Base-by-base conservation (phyloP, 371 early-diverging fungal species). In the Zopfochytrium polystomum region DNA sequence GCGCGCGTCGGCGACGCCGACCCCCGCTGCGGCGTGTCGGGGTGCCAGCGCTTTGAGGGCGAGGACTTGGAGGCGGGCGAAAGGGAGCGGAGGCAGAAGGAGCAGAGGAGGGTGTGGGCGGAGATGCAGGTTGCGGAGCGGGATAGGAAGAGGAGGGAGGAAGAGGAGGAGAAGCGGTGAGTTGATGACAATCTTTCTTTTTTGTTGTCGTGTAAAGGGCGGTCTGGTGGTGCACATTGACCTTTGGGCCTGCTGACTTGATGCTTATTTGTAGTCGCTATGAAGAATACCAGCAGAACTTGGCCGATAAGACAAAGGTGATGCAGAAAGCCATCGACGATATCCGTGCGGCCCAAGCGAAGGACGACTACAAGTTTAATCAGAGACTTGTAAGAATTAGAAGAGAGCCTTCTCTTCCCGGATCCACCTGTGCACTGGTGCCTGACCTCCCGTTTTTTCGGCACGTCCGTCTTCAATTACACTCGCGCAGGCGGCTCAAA, bases 41-140 rank as follows among this genome's bases (percentile, higher is more conserved):
- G 74, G n/a, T 49, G 66, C 46, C 79, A 80, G 63, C 51, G 49
- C 25, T 81, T 81, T 57, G 77, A 79, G 50, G 81, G 81, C 3
- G 81, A 81, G 66, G 81, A 81, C 54, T 50, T 75, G 31, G 71
- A 49, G 4, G 54, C 32, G n/a, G 22, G 20, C 2, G 51, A 51
- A 31, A 49, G 81, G 31, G 35, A 46, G 5, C 6, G 45, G 43
- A 35, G 60, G 55, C 81, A 81, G 52, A 72, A 70, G 62, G 65
- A 72, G 59, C 80, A 81, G 61, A 78, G 72, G 71, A 55, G 70
- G 27, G 60, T 65, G 27, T 79, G 80, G 81, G 60, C 69, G 2
- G 32, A 69, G 55, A 58, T 75, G 56, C 65, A 77, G 55, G 46
- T 68, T 31, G 70, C 60, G 50, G 81, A 78, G 53, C 66, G 71